phyloP scores from a whole-genome alignment of 2,329 filamentous ascomycete species.

The Apiospora hydei region DNA sequence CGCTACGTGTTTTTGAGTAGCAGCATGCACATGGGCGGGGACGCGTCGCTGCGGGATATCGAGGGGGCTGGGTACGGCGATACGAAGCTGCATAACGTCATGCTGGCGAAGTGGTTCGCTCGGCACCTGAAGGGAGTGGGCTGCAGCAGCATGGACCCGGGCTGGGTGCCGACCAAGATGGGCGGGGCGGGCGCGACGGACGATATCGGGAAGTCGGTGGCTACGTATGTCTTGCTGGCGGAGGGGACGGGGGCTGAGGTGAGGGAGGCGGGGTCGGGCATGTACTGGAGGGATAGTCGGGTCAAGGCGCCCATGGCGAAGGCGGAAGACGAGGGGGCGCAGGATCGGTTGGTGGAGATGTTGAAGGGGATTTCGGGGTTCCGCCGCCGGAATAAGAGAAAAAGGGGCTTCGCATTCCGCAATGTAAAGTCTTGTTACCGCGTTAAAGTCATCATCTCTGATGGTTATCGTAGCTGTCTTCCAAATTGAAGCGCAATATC shows the following conservation, averaged over 20 bases:
- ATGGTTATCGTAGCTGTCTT: too few relatives aligned
- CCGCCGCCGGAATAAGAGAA: not conserved
- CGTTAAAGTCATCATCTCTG: too few relatives aligned
- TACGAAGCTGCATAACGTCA: conserved; percentile 62
- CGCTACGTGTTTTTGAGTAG: conserved; percentile 61
- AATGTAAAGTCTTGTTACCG: too few relatives aligned
- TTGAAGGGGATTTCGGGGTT: conserved; percentile 9
- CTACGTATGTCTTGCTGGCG: conserved; percentile 55
- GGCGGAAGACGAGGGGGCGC: not conserved
- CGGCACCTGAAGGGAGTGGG: conserved; percentile 48
- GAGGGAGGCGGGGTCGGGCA: conserved; percentile 30
- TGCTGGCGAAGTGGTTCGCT: conserved; percentile 63
- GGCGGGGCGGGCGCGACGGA: conserved; percentile 56
- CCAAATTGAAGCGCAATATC: too few relatives aligned
- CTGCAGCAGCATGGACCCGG: conserved; percentile 57
- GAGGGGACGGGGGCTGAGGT: conserved; percentile 39
- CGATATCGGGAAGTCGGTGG: conserved; percentile 53
- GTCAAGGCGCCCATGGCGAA: not conserved
- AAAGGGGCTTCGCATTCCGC: too few relatives aligned
- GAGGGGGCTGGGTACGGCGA: conserved; percentile 54
- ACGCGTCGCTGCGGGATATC: conserved; percentile 45
- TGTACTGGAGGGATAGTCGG: not conserved
- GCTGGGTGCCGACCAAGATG: conserved; percentile 64
- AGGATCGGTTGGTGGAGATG: not conserved
- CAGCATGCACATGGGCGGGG: conserved; percentile 57